Percentiles rank a stretch among this genome's conserved stretches.
phyloP scores from a whole-genome alignment of 352 stramenopile species.

The Globisporangium lucens region DNA sequence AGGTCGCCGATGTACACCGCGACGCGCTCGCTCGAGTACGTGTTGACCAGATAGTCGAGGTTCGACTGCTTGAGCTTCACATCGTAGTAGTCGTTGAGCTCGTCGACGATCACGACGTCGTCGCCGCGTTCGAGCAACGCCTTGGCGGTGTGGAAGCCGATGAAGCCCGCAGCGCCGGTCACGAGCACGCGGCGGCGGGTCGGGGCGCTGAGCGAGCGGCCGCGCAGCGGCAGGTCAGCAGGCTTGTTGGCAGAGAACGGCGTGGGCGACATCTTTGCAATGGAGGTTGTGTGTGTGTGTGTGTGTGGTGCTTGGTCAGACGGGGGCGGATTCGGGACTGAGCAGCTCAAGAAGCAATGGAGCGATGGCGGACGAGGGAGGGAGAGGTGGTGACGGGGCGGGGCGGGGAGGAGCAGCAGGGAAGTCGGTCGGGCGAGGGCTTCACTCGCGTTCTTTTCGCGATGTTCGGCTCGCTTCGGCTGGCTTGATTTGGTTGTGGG shows the following conservation, averaged over 20 bases:
- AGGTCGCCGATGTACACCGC: conserved; percentile 91
- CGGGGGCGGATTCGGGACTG: conserved; percentile 2
- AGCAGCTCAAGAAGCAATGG: not conserved
- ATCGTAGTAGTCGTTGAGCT: conserved; percentile 99
- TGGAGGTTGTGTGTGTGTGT: not conserved
- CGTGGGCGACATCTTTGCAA: conserved; percentile 22
- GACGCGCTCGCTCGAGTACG: conserved; percentile 55
- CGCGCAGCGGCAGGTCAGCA: conserved; percentile 7
- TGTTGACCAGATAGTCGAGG: conserved; percentile 77
- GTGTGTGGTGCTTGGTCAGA: not conserved
- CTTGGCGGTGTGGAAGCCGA: conserved; percentile 95
- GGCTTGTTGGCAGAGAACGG: conserved; percentile 23
- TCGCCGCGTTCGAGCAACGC: conserved; percentile 84
- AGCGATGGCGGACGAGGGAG: not conserved
- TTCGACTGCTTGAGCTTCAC: conserved; percentile 96
- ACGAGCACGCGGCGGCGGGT: conserved; percentile 40
- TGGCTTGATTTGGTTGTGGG: not conserved
- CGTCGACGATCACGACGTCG: conserved; percentile 95
- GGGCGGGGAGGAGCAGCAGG: not conserved
- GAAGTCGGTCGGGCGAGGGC: not conserved
- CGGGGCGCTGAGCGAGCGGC: conserved; percentile 6
- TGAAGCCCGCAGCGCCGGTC: conserved; percentile 96
- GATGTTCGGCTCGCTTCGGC: conserved; percentile 7
- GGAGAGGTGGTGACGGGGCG: not conserved
- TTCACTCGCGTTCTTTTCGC: conserved; percentile 7